These are phyloP conservation scores for Mortierella sp. DNA, from an alignment of 371 early-diverging fungal genomes.

Conservation along the genomic window DNA sequence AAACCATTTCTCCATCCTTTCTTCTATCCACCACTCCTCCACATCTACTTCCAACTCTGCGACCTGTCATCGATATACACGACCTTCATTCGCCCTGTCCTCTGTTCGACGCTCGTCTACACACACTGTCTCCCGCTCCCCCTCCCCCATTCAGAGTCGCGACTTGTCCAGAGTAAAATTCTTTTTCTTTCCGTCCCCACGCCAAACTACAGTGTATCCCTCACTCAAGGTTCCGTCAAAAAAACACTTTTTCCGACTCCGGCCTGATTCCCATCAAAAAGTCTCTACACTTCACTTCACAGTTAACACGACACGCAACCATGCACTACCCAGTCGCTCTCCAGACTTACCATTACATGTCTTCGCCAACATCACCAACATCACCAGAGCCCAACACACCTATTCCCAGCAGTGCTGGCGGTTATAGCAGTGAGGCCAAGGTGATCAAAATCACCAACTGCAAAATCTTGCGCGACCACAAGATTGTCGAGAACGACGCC, in stretches of 20 bases:
- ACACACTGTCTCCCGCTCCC: no score
- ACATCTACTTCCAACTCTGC: background rate
- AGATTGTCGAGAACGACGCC: conserved; percentile 75
- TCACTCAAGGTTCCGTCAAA: no score
- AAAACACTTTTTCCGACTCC: no score
- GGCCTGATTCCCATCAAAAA: no score
- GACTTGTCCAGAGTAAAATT: no score
- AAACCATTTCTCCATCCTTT: background rate
- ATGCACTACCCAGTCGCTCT: conserved; percentile 47
- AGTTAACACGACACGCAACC: background rate
- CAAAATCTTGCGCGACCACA: conserved; percentile 76
- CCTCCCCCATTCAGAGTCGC: no score
- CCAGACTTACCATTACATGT: conserved; percentile 22
- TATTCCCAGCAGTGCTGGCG: conserved; percentile 20
- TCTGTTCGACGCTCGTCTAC: no score
- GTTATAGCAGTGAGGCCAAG: conserved; percentile 46
- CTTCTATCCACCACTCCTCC: background rate
- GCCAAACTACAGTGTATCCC: no score
- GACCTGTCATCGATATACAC: no score
- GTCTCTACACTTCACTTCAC: no score
- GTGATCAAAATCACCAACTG: conserved; percentile 85
- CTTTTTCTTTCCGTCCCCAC: no score
- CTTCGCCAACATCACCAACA: conserved; percentile 16
- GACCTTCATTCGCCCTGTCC: no score
- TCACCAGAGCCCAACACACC: conserved; percentile 47